A percentile compares a stretch with the other conserved stretches of the same genome.
Conservation (phyloP, 2,329 filamentous ascomycete genomes). For the Aspergillus arachidicola region DNA sequence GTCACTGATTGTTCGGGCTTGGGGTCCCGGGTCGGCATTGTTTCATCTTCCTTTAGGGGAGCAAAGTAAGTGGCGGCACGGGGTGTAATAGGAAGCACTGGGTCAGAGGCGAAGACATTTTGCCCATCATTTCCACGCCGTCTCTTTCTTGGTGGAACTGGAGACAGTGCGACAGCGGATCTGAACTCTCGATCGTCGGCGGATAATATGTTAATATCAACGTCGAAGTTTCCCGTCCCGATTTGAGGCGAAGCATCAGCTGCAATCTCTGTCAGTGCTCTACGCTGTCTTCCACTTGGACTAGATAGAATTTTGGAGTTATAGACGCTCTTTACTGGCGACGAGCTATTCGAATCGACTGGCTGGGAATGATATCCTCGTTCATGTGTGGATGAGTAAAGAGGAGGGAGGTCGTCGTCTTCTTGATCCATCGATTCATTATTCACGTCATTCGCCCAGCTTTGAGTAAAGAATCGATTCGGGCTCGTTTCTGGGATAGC, state of each 20-base stretch:
- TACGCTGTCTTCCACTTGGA: slow-evolving; percentile 40
- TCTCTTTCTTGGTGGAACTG: slow-evolving; percentile 39
- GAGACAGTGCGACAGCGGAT: slow-evolving; percentile 35
- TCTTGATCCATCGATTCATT: slow-evolving; percentile 34
- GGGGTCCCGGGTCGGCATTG: slow-evolving; percentile 11
- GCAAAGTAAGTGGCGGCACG: slow-evolving; percentile 21
- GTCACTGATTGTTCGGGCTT: slow-evolving; percentile 18
- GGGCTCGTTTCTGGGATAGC: slow-evolving; percentile 45
- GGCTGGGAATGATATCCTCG: slow-evolving; percentile 25
- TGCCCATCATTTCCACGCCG: slow-evolving; percentile 38
- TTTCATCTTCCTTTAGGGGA: slow-evolving; percentile 19
- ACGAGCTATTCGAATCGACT: slow-evolving; percentile 24
- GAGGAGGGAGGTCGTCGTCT: slow-evolving; percentile 42
- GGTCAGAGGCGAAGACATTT: slow-evolving; percentile 32
- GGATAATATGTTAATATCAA: slow-evolving; percentile 41
- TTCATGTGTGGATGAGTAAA: slow-evolving; percentile 25
- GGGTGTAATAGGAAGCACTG: slow-evolving; percentile 31
- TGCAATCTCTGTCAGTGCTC: slow-evolving; percentile 46
- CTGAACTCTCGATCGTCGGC: slow-evolving; percentile 45
- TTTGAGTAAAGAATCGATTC: slow-evolving; percentile 25
- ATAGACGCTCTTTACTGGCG: slow-evolving; percentile 27
- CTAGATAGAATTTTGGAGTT: slow-evolving; percentile 40
- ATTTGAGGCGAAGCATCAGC: slow-evolving; percentile 44
- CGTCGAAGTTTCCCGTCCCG: slow-evolving; percentile 33
- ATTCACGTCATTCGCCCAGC: slow-evolving; percentile 26